Evolutionary conservation across 129 eudicot species (phyloP), one percentile per base, ranked within the genome.

Genomic region (Calendula officinalis): DNA sequence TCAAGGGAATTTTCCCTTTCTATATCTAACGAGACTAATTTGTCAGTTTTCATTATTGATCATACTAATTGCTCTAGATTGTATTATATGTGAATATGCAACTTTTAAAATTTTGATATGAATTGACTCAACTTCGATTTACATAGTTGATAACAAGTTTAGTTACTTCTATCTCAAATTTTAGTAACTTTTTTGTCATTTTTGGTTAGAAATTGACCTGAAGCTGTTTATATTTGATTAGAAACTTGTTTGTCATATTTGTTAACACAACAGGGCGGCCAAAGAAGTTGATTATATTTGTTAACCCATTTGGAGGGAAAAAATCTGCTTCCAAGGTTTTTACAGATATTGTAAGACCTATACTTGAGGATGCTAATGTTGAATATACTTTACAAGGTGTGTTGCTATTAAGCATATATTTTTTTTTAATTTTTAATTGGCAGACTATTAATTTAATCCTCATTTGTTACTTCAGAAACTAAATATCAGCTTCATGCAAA

Each of bases 231-330:
- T 22, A 22, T 22, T 13, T 59, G 44, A 14, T 38, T 8, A 37
- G 35, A 16, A 46, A 46, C 17, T 12, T 13, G 56, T 51, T 17
- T 49, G 7, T 15, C 11, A 51, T 17, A 7, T 7, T 22, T 22
- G 1, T 22, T 2, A 22, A 22, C 49, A 27, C 5, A 44, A 49
- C 79, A 92, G 98, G 84, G 62, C 76, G 98, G 41, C 96, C 98
- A 27, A 88, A 88, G 80, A 85, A 80, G 73, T 73, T 92, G 34
- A 83, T 92, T 75, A 49, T 92, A 66, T 81, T 88, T 55, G 83
- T 92, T 67, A 92, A 92, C 67, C 98, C 98, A 0, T 88, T 64
- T 66, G 95, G 98, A 62, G 98, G 98, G 53, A 80, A 66, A 66
- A 91, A 77, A 80, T 85, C 91, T 34, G 96, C 96, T 40, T 43